Conservation (phyloP, 441 rosid species). For the Cnidoscolus chayamansa region DNA sequence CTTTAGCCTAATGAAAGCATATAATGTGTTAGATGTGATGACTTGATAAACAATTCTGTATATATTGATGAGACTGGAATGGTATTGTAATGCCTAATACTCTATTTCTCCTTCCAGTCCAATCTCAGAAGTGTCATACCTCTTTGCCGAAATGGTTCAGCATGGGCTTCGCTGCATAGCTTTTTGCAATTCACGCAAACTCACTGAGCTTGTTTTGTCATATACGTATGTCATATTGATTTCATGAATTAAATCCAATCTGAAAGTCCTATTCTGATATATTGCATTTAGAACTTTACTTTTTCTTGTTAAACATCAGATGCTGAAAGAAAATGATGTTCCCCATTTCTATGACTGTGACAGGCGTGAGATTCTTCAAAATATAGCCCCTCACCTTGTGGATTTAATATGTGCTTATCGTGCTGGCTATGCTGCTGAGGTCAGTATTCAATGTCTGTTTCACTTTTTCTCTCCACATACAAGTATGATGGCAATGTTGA, state of each 20-base stretch:
- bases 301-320: constrained; percentile 17
- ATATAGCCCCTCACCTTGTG: constrained; percentile 71
- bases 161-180: constrained; percentile 97
- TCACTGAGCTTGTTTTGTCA: constrained; percentile 81
- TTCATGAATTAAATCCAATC: neutral
- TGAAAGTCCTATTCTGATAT: neutral
- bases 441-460: constrained; percentile 25
- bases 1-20: constrained; percentile 1
- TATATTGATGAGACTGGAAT: neutral
- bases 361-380: constrained; percentile 80
- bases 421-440: constrained; percentile 87
- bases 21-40: neutral
- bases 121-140: constrained; percentile 64
- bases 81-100: constrained; percentile 12
- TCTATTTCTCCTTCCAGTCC: constrained; percentile 50
- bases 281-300: constrained; percentile 8
- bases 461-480: neutral
- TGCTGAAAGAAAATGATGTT: constrained; percentile 15
- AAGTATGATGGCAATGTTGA: constrained; percentile 4
- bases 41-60: neutral
- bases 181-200: constrained; percentile 88
- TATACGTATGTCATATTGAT: constrained; percentile 57
- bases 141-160: constrained; percentile 94
- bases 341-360: constrained; percentile 14
- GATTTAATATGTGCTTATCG: constrained; percentile 78